Evolutionary conservation across 1,284 basidiomycete genomes (phyloP), one percentile per base, ranked within the genome.

Genomic region (Cryptococcus floricola): DNA sequence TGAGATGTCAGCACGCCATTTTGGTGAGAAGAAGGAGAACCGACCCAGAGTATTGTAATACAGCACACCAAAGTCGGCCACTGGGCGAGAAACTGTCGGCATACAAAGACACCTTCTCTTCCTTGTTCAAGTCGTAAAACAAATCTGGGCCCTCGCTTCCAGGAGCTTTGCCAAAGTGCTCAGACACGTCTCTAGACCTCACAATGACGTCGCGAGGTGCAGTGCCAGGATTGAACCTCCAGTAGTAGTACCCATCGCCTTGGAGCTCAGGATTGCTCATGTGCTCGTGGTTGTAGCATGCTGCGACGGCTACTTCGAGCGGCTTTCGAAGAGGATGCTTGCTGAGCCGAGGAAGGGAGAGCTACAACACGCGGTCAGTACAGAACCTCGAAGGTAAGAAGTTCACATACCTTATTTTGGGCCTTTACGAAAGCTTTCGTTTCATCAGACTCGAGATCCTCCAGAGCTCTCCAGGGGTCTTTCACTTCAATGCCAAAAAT

Each of bases 181-280:
- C 25, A 3, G 51, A 27, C 2, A 63, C 19, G 25, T 57, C 41
- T 25, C 51, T 56, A 4, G 61, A 60, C 27, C 58, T 50, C 31
- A 63, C 53, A n/a, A 63, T 31, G 27, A 58, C 50, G 34, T 63
- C 61, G 23, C 61, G 43, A 23, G 56, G 50, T n/a, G 51, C 50
- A 23, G 50, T 56, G 38, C 61, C 61, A n/a, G 47, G 50, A 34
- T 63, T 63, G 46, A 51, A 60, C 27, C 44, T 45, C 59, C 61
- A 63, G 31, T 63, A 63, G 38, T 63, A 60, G 19, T 56, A 58
- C 13, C 59, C 61, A 42, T 63, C 59, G 8, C 53, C 53, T 43
- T 60, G 56, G 12, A 58, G 44, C 34, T 50, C 41, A 6, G 61
- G 61, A 10, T 39, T 55, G 25, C 50, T 46, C 34, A 59, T 63